Percentiles rank a stretch among this genome's conserved stretches.
phyloP scores from a whole-genome alignment of 805 yeast genomes.

The Hanseniaspora nectarophila region DNA sequence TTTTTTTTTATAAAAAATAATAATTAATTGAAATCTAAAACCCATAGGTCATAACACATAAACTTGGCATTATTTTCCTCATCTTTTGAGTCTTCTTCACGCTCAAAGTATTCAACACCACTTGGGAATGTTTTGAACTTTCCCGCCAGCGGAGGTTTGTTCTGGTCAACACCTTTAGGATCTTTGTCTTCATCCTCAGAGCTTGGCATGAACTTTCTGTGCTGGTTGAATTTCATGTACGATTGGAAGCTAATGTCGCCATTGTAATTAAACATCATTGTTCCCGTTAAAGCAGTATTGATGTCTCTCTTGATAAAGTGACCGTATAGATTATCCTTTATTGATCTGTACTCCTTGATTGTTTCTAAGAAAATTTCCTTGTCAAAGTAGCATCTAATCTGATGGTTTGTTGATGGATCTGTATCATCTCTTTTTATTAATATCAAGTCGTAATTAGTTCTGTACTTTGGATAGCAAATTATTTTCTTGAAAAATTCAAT shows the following conservation, averaged over 20 bases:
- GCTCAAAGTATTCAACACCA: conserved; percentile 10
- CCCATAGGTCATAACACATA: conserved; percentile 13
- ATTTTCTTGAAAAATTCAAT: conserved; percentile 14
- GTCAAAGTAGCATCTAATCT: conserved; percentile 13
- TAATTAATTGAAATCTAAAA: conserved; percentile 1
- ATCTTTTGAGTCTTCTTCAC: not conserved
- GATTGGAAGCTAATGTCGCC: conserved; percentile 1
- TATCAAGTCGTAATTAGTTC: conserved; percentile 12
- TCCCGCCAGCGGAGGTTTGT: not conserved
- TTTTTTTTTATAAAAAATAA: too few species aligned
- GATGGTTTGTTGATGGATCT: conserved; percentile 13
- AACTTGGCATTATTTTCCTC: not conserved
- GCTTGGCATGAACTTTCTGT: not conserved
- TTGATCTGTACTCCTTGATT: not conserved
- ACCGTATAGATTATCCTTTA: not conserved
- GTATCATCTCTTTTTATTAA: conserved; percentile 1
- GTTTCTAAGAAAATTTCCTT: not conserved
- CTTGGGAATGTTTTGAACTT: conserved; percentile 1
- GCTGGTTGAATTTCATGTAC: conserved; percentile 2
- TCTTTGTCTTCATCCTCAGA: not conserved
- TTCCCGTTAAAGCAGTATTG: conserved; percentile 10
- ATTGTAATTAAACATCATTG: conserved; percentile 11
- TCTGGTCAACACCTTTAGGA: not conserved
- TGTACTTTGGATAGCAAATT: conserved; percentile 13
- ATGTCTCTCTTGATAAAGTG: conserved; percentile 6